Percentiles rank a stretch among this genome's conserved stretches.
Evolutionary conservation across 164 flowering plant species (phyloP).

Genomic region (Tetracentron sinense): DNA sequence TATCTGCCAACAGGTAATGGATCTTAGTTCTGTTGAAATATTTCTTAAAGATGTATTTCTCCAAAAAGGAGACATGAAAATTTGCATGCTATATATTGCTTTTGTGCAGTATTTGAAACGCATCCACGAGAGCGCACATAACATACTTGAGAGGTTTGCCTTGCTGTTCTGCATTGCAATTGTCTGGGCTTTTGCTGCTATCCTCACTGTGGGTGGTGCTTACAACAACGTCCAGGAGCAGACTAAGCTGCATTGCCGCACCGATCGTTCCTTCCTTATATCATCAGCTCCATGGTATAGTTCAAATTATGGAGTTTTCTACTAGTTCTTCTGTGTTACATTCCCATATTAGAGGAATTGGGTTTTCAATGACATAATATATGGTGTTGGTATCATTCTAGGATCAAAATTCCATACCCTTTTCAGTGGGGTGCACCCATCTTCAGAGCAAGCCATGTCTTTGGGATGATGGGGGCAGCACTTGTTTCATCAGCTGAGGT

Average conservation of each 20-base stretch:
- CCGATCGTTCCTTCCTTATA: slow-evolving; percentile 60
- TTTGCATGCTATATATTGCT: background rate
- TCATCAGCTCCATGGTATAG: slow-evolving; percentile 90
- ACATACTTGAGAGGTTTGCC: slow-evolving; percentile 58
- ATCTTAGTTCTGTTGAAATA: background rate
- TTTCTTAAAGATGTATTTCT: background rate
- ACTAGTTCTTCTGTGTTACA: background rate
- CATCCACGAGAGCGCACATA: slow-evolving; percentile 28
- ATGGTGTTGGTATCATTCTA: slow-evolving; percentile 18
- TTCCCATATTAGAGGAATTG: background rate
- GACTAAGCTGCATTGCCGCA: slow-evolving; percentile 73
- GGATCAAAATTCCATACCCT: slow-evolving; percentile 93
- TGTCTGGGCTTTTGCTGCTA: slow-evolving; percentile 86
- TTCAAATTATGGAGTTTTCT: background rate
- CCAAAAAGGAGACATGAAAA: background rate
- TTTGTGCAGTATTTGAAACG: slow-evolving; percentile 63
- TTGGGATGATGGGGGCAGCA: slow-evolving; percentile 99
- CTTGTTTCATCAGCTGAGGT: slow-evolving; percentile 94
- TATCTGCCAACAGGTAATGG: slow-evolving; percentile 60
- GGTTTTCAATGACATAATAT: background rate
- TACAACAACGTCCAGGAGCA: slow-evolving; percentile 48
- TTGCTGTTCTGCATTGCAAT: slow-evolving; percentile 70
- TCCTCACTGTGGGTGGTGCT: slow-evolving; percentile 86
- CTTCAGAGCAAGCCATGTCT: slow-evolving; percentile 85
- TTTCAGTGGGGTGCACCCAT: slow-evolving; percentile 96